Conservation (phyloP, 106 monocot species). For the Ottelia alismoides region DNA sequence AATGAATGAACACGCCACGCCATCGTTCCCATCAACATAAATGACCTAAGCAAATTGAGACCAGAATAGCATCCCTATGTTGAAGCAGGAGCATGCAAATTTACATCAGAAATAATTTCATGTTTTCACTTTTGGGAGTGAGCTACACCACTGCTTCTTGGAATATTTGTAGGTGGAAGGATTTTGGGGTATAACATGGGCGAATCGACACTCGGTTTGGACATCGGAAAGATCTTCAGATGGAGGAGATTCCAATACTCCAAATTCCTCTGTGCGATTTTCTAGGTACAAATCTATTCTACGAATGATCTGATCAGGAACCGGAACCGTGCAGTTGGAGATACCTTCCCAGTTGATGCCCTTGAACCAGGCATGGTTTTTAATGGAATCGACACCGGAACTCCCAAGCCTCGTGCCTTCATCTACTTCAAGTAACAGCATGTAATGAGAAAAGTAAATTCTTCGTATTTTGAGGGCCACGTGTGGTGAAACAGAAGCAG, state of each 20-base stretch:
- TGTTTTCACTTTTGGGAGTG: too few species aligned
- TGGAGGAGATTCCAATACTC: slow-evolving; percentile 16
- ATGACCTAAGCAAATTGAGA: too few species aligned
- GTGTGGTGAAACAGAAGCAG: background rate
- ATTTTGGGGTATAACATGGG: too few species aligned
- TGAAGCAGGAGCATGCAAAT: too few species aligned
- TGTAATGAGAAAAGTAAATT: background rate
- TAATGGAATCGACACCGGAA: slow-evolving; percentile 40
- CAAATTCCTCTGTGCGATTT: slow-evolving; percentile 29
- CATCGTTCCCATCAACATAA: too few species aligned
- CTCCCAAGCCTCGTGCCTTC: slow-evolving; percentile 55
- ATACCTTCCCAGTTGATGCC: slow-evolving; percentile 62
- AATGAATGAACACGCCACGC: too few species aligned
- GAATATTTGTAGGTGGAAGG: too few species aligned
- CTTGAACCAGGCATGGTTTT: slow-evolving; percentile 70
- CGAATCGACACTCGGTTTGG: too few species aligned
- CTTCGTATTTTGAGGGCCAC: background rate
- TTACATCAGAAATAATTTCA: too few species aligned
- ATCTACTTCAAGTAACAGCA: slow-evolving; percentile 67
- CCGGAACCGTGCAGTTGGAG: slow-evolving; percentile 37
- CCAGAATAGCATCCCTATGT: too few species aligned
- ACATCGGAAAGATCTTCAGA: too few species aligned
- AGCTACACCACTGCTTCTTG: too few species aligned
- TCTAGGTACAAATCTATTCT: slow-evolving; percentile 39
- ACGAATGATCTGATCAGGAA: slow-evolving; percentile 55